Base-by-base conservation (phyloP, 2,329 filamentous ascomycete genomes). In the Calonectria pseudoreteaudii region DNA sequence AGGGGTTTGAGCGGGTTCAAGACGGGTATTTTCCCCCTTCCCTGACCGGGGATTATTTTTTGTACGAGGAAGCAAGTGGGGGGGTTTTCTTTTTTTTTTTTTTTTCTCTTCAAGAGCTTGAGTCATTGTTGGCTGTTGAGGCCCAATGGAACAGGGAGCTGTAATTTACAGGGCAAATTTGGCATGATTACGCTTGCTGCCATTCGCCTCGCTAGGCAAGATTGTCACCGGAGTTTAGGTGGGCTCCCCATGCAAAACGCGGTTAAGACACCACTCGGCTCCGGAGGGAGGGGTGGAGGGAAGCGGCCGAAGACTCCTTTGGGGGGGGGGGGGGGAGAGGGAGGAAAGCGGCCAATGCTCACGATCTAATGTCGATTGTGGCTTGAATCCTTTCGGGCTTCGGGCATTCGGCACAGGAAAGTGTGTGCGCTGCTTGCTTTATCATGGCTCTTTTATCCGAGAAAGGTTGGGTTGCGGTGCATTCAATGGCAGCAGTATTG, bases 141-240 rank as follows among this genome's bases (percentile, higher is more conserved):
- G 44, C 44, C 44, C 44, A 47, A 47, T 23, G 44, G n/a, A n/a
- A 23, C n/a, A 47, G n/a, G 44, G 44, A 18, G 7, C 7, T 62
- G 56, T 18, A 62, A 62, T 62, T 62, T 62, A 41, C 56, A 41
- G 56, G 56, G 14, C 56, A 41, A 62, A 62, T 62, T 62, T 62
- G 56, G 16, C 13, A 62, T 26, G 41, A 38, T 62, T 41, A 41
- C 34, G 56, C 44, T 47, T 47, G 44, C 5, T 47, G n/a, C 6
- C 13, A 23, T 47, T 47, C 44, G 44, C 44, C 44, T 47, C 44
- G 44, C 44, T 47, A 47, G 44, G n/a, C 34, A 38, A 41, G 34
- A 62, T 41, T 60, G 34, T 26, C 56, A 26, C 34, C 34, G 56
- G 56, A 60, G n/a, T 41, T 60, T 41, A 23, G 34, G 31, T 31